Conservation (phyloP, 163 green algal species). For the Scenedesmus sp. region DNA sequence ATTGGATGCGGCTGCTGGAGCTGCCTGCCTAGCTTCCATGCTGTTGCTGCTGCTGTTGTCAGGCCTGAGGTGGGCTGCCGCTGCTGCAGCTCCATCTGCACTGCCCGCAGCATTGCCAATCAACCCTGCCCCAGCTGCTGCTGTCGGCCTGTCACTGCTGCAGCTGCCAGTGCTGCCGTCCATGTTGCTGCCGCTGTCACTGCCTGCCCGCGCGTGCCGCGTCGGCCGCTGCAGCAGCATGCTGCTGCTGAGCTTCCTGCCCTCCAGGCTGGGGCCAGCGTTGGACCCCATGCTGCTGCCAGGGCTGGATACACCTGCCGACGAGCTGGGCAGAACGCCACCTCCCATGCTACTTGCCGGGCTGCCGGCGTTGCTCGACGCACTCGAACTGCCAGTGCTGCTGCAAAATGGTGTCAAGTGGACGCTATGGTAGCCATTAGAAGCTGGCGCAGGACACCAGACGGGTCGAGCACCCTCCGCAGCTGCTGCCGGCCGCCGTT, state of each 20-base stretch:
- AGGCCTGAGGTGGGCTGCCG: background rate
- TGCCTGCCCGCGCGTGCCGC: background rate
- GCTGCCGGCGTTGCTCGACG: background rate
- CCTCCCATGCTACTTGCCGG: background rate
- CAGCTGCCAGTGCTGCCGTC: background rate
- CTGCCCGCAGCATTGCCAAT: background rate
- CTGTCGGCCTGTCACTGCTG: background rate
- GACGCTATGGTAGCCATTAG: background rate
- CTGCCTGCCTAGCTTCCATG: background rate
- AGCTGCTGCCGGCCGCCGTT: background rate
- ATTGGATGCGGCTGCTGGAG: background rate
- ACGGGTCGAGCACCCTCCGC: background rate
- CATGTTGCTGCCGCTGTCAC: background rate
- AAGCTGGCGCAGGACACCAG: background rate
- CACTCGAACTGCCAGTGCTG: background rate
- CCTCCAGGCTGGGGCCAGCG: background rate
- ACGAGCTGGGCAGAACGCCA: background rate
- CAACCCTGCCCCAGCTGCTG: background rate
- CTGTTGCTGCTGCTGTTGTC: background rate
- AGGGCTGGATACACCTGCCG: background rate
- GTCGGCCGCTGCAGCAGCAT: slow-evolving; percentile 9
- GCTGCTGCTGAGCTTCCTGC: slow-evolving; percentile 7
- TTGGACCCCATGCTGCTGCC: slow-evolving; percentile 13
- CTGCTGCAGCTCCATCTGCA: background rate
- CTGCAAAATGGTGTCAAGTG: background rate